phyloP scores from a whole-genome alignment of 441 rosid genomes.

The Arabidopsis hybrid region DNA sequence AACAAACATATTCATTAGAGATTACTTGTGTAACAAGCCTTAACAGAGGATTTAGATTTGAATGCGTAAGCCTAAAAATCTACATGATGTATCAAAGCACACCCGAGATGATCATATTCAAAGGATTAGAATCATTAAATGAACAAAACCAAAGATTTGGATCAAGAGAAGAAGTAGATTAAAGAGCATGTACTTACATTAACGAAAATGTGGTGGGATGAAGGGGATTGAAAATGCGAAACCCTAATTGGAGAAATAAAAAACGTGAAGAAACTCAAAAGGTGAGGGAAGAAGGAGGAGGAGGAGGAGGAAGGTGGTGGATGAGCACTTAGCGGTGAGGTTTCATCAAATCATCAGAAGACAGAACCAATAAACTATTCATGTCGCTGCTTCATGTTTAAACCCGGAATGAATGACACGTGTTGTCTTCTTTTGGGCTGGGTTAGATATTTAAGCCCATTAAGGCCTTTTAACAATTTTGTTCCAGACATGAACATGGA shows the following conservation, averaged over 20 bases:
- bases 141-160: constrained; percentile 22
- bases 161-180: constrained; percentile 18
- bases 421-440: constrained; percentile 33
- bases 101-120: background rate
- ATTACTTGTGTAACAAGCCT: constrained; percentile 31
- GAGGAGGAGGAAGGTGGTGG: constrained; percentile 24
- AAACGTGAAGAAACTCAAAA: constrained; percentile 11
- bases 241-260: constrained; percentile 8
- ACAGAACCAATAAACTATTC: constrained; percentile 27
- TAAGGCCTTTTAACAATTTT: background rate
- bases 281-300: constrained; percentile 11
- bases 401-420: constrained; percentile 25
- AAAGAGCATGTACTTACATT: constrained; percentile 22
- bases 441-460: constrained; percentile 17
- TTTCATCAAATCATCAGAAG: constrained; percentile 8
- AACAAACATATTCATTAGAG: background rate
- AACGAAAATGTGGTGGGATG: constrained; percentile 9
- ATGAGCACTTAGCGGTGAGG: constrained; percentile 40
- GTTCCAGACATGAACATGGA: background rate
- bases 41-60: constrained; percentile 14
- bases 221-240: background rate
- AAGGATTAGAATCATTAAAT: background rate
- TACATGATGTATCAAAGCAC: constrained; percentile 3
- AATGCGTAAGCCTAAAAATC: background rate
- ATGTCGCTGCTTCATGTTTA: constrained; percentile 23